phyloP scores from a whole-genome alignment of 2,329 filamentous ascomycete genomes.

The Claviceps sorghi region DNA sequence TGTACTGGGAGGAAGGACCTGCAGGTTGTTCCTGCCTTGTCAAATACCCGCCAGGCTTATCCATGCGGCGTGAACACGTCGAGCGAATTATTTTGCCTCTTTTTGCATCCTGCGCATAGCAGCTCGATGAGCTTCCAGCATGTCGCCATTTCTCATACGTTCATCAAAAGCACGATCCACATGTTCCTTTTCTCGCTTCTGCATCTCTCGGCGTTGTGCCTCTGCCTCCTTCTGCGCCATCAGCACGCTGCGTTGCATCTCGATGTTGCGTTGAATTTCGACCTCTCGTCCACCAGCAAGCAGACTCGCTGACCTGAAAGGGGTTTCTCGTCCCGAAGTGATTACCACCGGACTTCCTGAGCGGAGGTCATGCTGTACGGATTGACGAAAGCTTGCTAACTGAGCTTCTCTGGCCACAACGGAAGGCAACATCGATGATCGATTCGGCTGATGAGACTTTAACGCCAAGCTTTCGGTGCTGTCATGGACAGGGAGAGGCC shows the following conservation, averaged over 20 bases:
- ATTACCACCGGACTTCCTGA: constrained; percentile 21
- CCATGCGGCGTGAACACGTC: not conserved
- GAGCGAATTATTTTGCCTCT: not conserved
- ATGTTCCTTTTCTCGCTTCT: constrained; percentile 41
- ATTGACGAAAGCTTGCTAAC: constrained; percentile 53
- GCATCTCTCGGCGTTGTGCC: constrained; percentile 42
- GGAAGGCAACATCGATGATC: constrained; percentile 28
- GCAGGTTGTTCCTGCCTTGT: not conserved
- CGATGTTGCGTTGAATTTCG: constrained; percentile 33
- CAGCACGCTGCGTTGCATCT: constrained; percentile 39
- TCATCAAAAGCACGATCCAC: constrained; percentile 53
- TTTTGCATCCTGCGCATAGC: constrained; percentile 67
- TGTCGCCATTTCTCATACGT: constrained; percentile 59
- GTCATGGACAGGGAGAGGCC: constrained; percentile 11
- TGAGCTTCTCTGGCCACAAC: constrained; percentile 37
- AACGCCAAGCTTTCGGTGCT: constrained; percentile 25
- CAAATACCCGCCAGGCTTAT: not conserved
- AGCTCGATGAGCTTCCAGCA: constrained; percentile 64
- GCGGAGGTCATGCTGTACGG: constrained; percentile 47
- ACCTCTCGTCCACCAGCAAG: constrained; percentile 21
- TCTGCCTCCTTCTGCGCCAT: constrained; percentile 49
- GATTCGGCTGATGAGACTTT: constrained; percentile 40
- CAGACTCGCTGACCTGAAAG: constrained; percentile 21
- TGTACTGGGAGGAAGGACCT: not conserved
- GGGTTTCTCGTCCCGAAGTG: constrained; percentile 23